phyloP scores from a whole-genome alignment of 176 grass and related monocot species.

The Eremochloa ophiuroides region DNA sequence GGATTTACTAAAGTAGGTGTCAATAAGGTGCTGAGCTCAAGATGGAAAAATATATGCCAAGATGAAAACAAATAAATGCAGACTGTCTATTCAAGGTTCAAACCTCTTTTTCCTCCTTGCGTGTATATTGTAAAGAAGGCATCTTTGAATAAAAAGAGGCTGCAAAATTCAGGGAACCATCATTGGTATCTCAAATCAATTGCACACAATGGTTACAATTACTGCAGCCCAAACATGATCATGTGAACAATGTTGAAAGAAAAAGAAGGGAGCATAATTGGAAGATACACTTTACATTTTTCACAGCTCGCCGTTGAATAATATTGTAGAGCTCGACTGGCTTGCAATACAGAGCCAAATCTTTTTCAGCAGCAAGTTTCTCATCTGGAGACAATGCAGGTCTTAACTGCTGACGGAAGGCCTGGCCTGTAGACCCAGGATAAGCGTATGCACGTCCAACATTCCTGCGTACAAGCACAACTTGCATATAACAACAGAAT shows the following conservation, averaged over 20 bases:
- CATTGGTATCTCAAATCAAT: slow-evolving; percentile 30
- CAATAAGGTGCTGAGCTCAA: not conserved
- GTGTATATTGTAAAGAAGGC: slow-evolving; percentile 80
- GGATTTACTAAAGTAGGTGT: not conserved
- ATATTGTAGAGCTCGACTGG: slow-evolving; percentile 97
- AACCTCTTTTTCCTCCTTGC: slow-evolving; percentile 83
- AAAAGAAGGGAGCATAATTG: not conserved
- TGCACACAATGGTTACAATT: slow-evolving; percentile 27
- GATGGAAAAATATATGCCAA: not conserved
- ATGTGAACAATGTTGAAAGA: slow-evolving; percentile 5
- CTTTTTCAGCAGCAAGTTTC: slow-evolving; percentile 80
- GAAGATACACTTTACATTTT: slow-evolving; percentile 57
- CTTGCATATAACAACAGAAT: not conserved
- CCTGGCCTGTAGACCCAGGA: slow-evolving; percentile 43
- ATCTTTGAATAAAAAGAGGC: slow-evolving; percentile 91
- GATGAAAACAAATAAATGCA: not conserved
- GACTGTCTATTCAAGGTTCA: slow-evolving; percentile 8
- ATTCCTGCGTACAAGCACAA: slow-evolving; percentile 38
- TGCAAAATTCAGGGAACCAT: slow-evolving; percentile 31
- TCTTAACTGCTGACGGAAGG: slow-evolving; percentile 59
- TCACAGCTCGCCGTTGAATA: slow-evolving; percentile 65
- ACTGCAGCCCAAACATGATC: slow-evolving; percentile 3
- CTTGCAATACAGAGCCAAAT: slow-evolving; percentile 79
- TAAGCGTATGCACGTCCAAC: slow-evolving; percentile 35
- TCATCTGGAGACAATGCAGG: slow-evolving; percentile 60